phyloP scores from a whole-genome alignment of 192 early-diverging fungal species.

The Coemansia umbellata region DNA sequence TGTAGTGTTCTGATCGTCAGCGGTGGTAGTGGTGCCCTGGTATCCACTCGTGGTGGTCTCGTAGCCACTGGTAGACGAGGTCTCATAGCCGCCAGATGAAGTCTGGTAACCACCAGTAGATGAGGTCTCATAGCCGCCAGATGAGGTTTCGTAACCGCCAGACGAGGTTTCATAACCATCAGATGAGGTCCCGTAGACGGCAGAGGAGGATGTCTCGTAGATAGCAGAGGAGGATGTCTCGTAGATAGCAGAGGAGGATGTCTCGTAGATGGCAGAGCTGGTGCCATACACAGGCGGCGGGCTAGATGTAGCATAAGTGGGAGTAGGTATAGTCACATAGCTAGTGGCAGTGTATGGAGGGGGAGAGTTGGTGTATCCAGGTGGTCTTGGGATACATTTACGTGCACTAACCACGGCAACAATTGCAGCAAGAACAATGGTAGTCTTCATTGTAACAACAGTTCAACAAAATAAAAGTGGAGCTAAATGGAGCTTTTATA shows the following conservation, averaged over 20 bases:
- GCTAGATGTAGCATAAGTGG: slow-evolving; percentile 1
- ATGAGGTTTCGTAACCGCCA: not conserved
- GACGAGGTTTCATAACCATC: not conserved
- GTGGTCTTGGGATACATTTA: slow-evolving; percentile 39
- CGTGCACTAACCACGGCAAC: slow-evolving; percentile 19
- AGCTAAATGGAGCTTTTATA: too few relatives aligned
- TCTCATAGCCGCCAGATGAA: not conserved
- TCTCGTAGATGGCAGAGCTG: slow-evolving; percentile 1
- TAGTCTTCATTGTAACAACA: slow-evolving; percentile 22
- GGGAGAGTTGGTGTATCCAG: slow-evolving; percentile 7
- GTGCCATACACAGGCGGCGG: slow-evolving; percentile 11
- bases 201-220: not conserved
- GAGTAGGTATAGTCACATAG: slow-evolving; percentile 9
- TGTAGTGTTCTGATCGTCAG: not conserved
- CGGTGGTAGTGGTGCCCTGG: not conserved
- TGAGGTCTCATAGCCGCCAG: not conserved
- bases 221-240: not conserved
- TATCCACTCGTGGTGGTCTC: not conserved
- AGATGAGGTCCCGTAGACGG: not conserved
- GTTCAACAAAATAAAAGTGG: not conserved
- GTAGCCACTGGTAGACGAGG: not conserved
- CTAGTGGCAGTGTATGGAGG: not conserved
- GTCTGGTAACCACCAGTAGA: not conserved
- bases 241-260: not conserved
- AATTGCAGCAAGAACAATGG: slow-evolving; percentile 19